Conservation (phyloP, 73 alveolate species). For the Paramecium octaurelia region DNA sequence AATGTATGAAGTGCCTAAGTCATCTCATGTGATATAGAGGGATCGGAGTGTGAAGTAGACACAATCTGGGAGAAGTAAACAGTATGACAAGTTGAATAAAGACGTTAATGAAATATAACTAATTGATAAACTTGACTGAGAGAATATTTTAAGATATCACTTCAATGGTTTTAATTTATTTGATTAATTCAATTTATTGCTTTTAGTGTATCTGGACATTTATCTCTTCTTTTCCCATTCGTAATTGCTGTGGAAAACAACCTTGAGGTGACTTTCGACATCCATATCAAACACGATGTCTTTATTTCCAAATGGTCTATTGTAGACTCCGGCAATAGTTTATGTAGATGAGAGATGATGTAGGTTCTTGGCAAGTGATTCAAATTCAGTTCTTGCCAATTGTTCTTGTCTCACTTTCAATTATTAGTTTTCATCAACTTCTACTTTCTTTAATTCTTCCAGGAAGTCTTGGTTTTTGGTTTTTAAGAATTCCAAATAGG, state of each 20-base stretch:
- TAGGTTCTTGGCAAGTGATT: conserved; percentile 74
- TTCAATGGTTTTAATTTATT: conserved; percentile 38
- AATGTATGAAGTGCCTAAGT: neutral
- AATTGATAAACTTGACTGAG: neutral
- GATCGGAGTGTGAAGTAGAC: neutral
- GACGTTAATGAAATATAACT: neutral
- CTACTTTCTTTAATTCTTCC: conserved; percentile 64
- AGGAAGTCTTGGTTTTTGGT: neutral
- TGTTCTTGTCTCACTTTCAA: conserved; percentile 63
- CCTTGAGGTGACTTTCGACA: conserved; percentile 79
- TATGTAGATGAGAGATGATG: conserved; percentile 83
- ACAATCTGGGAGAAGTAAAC: neutral
- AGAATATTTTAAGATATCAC: neutral
- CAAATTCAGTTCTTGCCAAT: conserved; percentile 78
- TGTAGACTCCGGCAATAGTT: conserved; percentile 85
- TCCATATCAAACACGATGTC: conserved; percentile 82
- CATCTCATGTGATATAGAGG: neutral
- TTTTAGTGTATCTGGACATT: conserved; percentile 23
- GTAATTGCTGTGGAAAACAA: conserved; percentile 28
- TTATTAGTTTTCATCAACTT: conserved; percentile 60
- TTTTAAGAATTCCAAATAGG: neutral
- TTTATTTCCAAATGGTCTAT: conserved; percentile 83
- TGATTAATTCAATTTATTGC: neutral
- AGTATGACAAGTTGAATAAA: neutral
- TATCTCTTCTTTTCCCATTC: conserved; percentile 23